Base-by-base conservation (phyloP, 2,329 filamentous ascomycete species). In the Camptophora hylomeconis region DNA sequence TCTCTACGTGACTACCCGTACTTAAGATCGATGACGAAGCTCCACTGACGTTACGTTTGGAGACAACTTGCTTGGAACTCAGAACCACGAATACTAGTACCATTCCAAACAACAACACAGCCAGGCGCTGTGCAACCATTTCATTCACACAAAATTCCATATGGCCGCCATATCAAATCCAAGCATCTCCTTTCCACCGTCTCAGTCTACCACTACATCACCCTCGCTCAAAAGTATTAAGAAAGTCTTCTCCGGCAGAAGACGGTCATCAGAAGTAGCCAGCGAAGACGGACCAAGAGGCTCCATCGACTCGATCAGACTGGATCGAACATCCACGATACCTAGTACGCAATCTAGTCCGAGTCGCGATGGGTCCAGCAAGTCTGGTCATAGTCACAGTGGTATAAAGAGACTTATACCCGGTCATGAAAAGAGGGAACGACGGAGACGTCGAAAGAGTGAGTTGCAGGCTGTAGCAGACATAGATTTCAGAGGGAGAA, bases 401-500 rank as follows among this genome's bases (percentile, higher is more conserved):
- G 61, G 64, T 30, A 57, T 73, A 37, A 63, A 67, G 7, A 67
- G 63, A 39, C 49, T 72, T 32, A 57, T 69, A 30, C 49, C 55
- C 15, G 50, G 53, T 17, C 51, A 54, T 27, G 49, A 51, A 18
- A 54, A 52, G 45, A 59, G 60, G 33, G 62, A 60, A 39, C 59
- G 63, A 41, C 48, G 47, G 24, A 52, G 47, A 30, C 44, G 47
- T 34, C 46, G 36, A 18, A 38, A 44, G 25, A 31, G 39, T 16
- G 41, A 45, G 29, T 30, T 45, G 17, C 37, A 39, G 24, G 31
- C 28, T 16, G 36, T 31, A 4, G 32, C 29, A 8, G 30, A 36
- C 16, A 34, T 41, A n/a, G 27, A 41, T 25, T 26, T 23, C 32
- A 28, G 35, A 32, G 31, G 39, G n/a, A 27, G 37, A 34, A 28